Evolutionary conservation across 305 asterid genomes (phyloP), one percentile per base, ranked within the genome.

Genomic region (Galium porrigens): DNA sequence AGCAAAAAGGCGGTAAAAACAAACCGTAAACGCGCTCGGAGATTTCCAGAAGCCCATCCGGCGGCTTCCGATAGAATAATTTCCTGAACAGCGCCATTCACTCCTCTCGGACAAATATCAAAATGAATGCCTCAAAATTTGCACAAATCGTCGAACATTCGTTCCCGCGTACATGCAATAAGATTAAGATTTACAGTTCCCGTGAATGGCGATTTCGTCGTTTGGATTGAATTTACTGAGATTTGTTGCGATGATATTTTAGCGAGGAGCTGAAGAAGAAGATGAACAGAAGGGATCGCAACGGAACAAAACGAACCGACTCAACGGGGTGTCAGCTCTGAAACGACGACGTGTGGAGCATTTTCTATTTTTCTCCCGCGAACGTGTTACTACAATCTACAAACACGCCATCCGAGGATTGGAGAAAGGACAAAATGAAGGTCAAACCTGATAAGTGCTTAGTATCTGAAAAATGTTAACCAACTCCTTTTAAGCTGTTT

Each of bases 31-130:
- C 94, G 70, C 95, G 76, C 78, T 90, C 97, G 78, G 85, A 76
- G 83, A 88, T 87, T 89, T 90, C 97, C 34, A 90, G 86, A 55
- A 90, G 95, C 67, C 97, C 97, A 73, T 90, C 96, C 20, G 95
- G 94, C 51, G 97, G 97, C 83, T 90, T 90, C 79, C 90, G 80
- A 75, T 82, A 86, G 77, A 90, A 90, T 80, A 87, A 66, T 80
- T 88, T 90, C 73, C 97, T 78, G 25, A 90, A 75, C 80, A 90
- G 73, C 72, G 96, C 87, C 96, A 89, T 89, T 64, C 46, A 49
- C 48, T 64, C 14, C 17, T 51, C 17, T 49, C 15, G 22, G 58
- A 12, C 15, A 25, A 9, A 5, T 1, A 9, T 22, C 8, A 57
- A n/a, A 41, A 41, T 22, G 2, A 49, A 55, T 51, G 12, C 30